A percentile compares a stretch with the other conserved stretches of the same genome.
Conservation (phyloP, 106 monocot genomes). For the Platanthera guangdongensis region DNA sequence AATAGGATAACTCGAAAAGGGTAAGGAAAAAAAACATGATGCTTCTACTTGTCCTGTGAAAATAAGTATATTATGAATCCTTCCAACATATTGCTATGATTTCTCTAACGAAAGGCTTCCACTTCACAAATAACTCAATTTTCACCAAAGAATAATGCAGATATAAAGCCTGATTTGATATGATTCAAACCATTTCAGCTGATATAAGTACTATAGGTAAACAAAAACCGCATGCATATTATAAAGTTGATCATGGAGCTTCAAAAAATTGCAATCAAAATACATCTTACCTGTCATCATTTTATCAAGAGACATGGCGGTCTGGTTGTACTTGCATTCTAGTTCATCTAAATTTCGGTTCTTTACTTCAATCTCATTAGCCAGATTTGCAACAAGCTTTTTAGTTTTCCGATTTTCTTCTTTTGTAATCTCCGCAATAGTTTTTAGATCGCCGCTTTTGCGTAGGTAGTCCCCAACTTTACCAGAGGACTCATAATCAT, state of each 20-base stretch:
- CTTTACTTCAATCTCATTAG: constrained; percentile 20
- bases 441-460: constrained; percentile 31
- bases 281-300: constrained; percentile 13
- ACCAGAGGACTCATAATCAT: constrained; percentile 27
- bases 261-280: neutral
- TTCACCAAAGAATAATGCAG: no score
- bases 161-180: no score
- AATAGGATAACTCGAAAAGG: neutral
- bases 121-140: neutral
- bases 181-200: neutral
- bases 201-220: neutral
- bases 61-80: no score
- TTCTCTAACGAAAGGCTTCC: neutral
- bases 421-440: constrained; percentile 12
- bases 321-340: constrained; percentile 15
- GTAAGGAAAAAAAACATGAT: no score
- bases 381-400: constrained; percentile 23
- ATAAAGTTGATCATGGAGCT: neutral
- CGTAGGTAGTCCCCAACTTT: constrained; percentile 19
- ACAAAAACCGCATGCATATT: neutral
- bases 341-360: constrained; percentile 18
- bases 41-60: no score
- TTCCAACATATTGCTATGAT: neutral
- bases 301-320: constrained; percentile 16
- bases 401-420: constrained; percentile 20